Conservation (phyloP, 225 moss, liverwort and hornwort genomes). For the Rhytidiadelphus loreus region DNA sequence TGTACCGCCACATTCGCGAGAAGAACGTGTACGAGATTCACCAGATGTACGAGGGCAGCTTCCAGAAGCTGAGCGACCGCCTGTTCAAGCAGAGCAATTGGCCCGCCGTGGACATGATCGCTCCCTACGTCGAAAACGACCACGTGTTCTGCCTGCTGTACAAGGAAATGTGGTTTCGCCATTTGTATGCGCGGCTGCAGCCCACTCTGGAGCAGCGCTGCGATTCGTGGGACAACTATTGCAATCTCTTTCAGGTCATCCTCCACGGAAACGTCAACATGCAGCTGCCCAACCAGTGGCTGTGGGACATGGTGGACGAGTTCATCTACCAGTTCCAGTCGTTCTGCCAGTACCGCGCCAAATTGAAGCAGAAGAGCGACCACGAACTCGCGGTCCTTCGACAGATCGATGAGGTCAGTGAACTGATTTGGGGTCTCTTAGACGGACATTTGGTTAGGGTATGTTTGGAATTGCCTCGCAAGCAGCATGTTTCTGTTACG, state of each 20-base stretch:
- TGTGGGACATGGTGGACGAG: slow-evolving; percentile 99
- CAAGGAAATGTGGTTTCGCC: slow-evolving; percentile 99
- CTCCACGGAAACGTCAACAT: slow-evolving; percentile 97
- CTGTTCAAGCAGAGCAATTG: slow-evolving; percentile 94
- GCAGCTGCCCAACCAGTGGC: slow-evolving; percentile 98
- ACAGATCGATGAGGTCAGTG: slow-evolving; percentile 82
- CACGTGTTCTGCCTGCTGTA: slow-evolving; percentile 94
- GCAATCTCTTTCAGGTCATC: slow-evolving; percentile 92
- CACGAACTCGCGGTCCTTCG: slow-evolving; percentile 81
- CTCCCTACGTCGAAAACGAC: slow-evolving; percentile 89
- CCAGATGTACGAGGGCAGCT: slow-evolving; percentile 99
- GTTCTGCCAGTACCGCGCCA: slow-evolving; percentile 96
- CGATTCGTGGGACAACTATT: slow-evolving; percentile 99
- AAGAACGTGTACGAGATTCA: slow-evolving; percentile 99
- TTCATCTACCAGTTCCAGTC: slow-evolving; percentile 99
- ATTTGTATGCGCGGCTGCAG: slow-evolving; percentile 82
- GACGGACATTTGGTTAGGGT: background rate
- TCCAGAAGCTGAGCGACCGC: slow-evolving; percentile 94
- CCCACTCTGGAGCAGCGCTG: slow-evolving; percentile 94
- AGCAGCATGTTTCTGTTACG: background rate
- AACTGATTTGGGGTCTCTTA: background rate
- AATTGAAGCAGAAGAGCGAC: slow-evolving; percentile 91
- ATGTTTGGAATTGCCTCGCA: background rate
- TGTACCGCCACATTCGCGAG: slow-evolving; percentile 99
- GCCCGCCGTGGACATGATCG: slow-evolving; percentile 87